phyloP scores from a whole-genome alignment of 2,329 filamentous ascomycete species.

The Colletotrichum tabaci region DNA sequence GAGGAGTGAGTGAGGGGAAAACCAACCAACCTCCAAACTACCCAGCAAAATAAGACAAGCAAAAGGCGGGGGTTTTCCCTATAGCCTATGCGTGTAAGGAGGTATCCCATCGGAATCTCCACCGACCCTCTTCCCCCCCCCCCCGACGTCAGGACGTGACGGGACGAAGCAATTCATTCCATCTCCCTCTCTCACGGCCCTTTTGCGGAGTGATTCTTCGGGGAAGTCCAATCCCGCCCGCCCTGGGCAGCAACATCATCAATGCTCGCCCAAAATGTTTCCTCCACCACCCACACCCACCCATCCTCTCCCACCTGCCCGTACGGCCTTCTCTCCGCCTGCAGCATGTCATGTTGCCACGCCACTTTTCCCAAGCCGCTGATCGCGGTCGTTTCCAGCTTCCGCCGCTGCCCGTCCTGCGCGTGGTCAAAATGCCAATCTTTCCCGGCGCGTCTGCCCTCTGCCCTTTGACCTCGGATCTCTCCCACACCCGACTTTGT shows the following conservation, averaged over 20 bases:
- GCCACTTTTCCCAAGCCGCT: slow-evolving; percentile 24
- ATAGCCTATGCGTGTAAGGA: too few species aligned
- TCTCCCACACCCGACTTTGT: slow-evolving; percentile 5
- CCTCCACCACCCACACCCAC: not conserved
- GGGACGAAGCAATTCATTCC: slow-evolving; percentile 7
- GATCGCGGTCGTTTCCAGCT: slow-evolving; percentile 19
- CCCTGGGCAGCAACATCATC: not conserved
- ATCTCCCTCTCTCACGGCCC: slow-evolving; percentile 24
- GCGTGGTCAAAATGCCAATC: slow-evolving; percentile 33
- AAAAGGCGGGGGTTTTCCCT: slow-evolving; percentile 24
- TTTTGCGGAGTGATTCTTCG: slow-evolving; percentile 26
- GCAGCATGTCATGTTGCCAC: slow-evolving; percentile 28
- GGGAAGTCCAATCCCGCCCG: not conserved
- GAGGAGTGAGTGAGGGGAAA: not conserved
- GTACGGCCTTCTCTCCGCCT: slow-evolving; percentile 7
- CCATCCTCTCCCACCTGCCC: slow-evolving; percentile 9
- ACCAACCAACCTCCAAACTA: not conserved
- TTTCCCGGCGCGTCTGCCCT: slow-evolving; percentile 20
- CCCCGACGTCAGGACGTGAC: not conserved
- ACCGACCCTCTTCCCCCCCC: not conserved
- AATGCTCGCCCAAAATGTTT: not conserved
- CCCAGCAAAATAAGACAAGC: slow-evolving; percentile 2
- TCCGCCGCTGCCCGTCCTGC: slow-evolving; percentile 12
- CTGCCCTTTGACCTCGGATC: slow-evolving; percentile 4
- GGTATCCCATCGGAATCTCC: slow-evolving; percentile 22